Base-by-base conservation (phyloP, 495 filamentous ascomycete genomes). In the Glarea lozoyensis region DNA sequence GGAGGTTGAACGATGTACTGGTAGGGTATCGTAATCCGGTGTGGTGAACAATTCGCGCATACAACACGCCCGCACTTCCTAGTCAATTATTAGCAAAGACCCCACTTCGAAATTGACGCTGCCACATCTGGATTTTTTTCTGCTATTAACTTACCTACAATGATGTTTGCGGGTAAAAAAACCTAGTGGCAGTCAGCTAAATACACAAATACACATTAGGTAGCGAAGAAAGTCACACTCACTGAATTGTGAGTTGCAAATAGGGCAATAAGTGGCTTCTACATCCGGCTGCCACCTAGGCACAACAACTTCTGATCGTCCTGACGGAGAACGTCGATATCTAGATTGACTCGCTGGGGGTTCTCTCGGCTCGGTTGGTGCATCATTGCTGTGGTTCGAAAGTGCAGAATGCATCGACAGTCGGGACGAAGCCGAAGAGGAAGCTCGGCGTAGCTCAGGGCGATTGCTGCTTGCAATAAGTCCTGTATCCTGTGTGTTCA, bases 41-140 rank as follows among this genome's bases (percentile, higher is more conserved):
- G 90, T 3, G 93, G 92, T 3, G 93, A 97, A 62, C 92, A 98
- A 13, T 75, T 64, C 40, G 81, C 76, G 60, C 92, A 98, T 11
- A 98, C 93, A 1, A 98, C 93, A 21, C 89, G 74, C 5, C 92
- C 92, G 61, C 92, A 98, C 68, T 95, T 96, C 40, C 89, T 88
- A 46, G 7, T n/a, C n/a, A n/a, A n/a, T n/a, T n/a, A n/a, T n/a
- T n/a, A n/a, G n/a, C n/a, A n/a, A n/a, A n/a, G n/a, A n/a, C n/a
- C n/a, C n/a, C n/a, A n/a, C n/a, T n/a, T n/a, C n/a, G n/a, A n/a
- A n/a, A n/a, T n/a, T n/a, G n/a, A n/a, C n/a, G n/a, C n/a, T n/a
- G n/a, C n/a, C n/a, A n/a, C n/a, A n/a, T n/a, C n/a, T n/a, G n/a
- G n/a, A n/a, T n/a, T n/a, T n/a, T n/a, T n/a, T n/a, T n/a, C n/a